Percentiles rank a stretch among this genome's conserved stretches.
These are phyloP conservation scores for Candida boidinii DNA, from an alignment of 805 yeast species.

Conservation along the genomic window DNA sequence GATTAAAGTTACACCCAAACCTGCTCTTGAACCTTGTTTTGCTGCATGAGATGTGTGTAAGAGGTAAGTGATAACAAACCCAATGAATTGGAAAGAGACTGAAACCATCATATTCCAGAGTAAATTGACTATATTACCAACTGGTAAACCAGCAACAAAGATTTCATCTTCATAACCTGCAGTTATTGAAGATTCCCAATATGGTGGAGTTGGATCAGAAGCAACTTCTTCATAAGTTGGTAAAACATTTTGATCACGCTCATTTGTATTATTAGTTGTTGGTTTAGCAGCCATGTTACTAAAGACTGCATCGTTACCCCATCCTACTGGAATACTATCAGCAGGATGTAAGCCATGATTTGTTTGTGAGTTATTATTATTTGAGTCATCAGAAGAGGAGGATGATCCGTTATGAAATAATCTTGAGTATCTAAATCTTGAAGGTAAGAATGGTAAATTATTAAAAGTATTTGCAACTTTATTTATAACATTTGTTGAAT, in stretches of 20 bases:
- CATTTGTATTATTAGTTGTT: constrained; percentile 41
- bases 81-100: constrained; percentile 88
- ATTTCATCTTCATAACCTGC: constrained; percentile 84
- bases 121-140: constrained; percentile 82
- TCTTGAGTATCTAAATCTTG: too few species aligned
- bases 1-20: constrained; percentile 78
- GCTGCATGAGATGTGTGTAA: constrained; percentile 97
- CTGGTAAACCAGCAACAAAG: constrained; percentile 92
- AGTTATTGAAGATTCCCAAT: constrained; percentile 87
- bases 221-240: constrained; percentile 96
- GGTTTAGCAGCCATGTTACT: constrained; percentile 90
- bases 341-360: too few species aligned
- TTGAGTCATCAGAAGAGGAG: too few species aligned
- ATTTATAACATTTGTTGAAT: too few species aligned
- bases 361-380: too few species aligned
- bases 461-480: too few species aligned
- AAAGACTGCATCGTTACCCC: constrained; percentile 92
- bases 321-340: too few species aligned
- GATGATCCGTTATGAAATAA: too few species aligned
- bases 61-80: constrained; percentile 82
- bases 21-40: constrained; percentile 88
- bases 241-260: constrained; percentile 18
- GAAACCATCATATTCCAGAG: constrained; percentile 87
- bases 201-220: constrained; percentile 89
- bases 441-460: too few species aligned